A percentile compares a stretch with the other conserved stretches of the same genome.
phyloP scores from a whole-genome alignment of 306 rosid species.

The Trichosanthes cucumerina region DNA sequence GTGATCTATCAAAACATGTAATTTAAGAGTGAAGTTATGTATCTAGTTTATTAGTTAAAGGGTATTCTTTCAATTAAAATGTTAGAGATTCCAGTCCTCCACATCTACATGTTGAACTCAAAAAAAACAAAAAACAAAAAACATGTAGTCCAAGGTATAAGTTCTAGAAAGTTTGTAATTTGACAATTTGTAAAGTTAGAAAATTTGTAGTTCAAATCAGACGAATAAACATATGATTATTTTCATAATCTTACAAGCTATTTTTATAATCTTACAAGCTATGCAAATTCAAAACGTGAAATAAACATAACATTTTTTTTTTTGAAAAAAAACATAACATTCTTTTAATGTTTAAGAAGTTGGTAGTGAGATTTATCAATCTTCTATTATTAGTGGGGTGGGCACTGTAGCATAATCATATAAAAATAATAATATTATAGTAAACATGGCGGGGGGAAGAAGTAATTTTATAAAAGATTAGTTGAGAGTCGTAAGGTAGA shows the following conservation, averaged over 20 bases:
- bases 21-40: no score
- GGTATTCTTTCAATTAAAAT: no score
- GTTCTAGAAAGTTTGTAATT: background rate
- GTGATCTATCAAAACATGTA: no score
- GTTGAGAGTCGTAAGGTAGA: background rate
- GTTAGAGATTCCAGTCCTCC: no score
- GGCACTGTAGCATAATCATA: background rate
- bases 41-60: no score
- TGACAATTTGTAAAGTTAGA: no score
- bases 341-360: background rate
- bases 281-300: background rate
- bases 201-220: background rate
- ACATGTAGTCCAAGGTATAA: background rate
- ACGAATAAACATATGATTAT: background rate
- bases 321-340: no score
- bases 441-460: background rate
- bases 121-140: no score
- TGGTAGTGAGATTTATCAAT: background rate
- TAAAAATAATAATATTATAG: background rate
- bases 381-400: background rate
- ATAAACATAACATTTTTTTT: no score
- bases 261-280: background rate
- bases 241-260: background rate
- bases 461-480: background rate
- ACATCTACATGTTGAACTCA: no score